Base-by-base conservation (phyloP, 2,329 filamentous ascomycete species). In the Colletotrichum scovillei region DNA sequence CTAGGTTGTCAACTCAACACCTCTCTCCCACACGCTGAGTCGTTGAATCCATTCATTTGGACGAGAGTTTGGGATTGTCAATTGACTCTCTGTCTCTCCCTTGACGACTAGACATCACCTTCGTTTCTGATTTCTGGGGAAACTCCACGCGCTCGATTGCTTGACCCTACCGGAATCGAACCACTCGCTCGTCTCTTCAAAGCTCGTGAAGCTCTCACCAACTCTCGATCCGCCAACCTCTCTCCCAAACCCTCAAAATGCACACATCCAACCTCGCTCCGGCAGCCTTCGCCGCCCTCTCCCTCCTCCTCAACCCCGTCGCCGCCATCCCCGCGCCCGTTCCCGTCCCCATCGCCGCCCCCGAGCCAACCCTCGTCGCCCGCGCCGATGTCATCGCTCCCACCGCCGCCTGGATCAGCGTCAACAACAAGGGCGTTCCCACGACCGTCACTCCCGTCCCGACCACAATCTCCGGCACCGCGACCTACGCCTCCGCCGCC, bases 371-470 rank as follows among this genome's bases (percentile, higher is more conserved):
- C 32, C 73, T 76, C 68, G 77, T 75, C 57, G 74, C 77, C 42
- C 63, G 75, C n/a, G 72, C 75, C 57, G 74, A 57, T 19, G 60
- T 70, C 16, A 66, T 75, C 59, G 78, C 78, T n/a, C 79, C 81
- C 55, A 84, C 84, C 6, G 84, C 84, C 24, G 82, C 85, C 42
- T 91, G 89, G 89, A 86, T 90, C 59, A 84, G 82, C 4, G 86
- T 90, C 73, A 82, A 86, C 78, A 82, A 84, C 63, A 82, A 86
- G 56, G 86, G 86, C 76, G 80, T 80, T 42, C 84, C 87, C 19
- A 82, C 79, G 58, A 90, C 88, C 11, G 80, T 87, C 72, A 90
- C 88, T 12, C 88, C 88, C 14, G 81, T 84, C 14, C 76, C 83
- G 35, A 88, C 83, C 57, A 87, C 86, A 28, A 78, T 87, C 73